Percentiles rank a stretch among this genome's conserved stretches.
Conservation (phyloP, 306 rosid species). For the Gastrolobium bilobum region DNA sequence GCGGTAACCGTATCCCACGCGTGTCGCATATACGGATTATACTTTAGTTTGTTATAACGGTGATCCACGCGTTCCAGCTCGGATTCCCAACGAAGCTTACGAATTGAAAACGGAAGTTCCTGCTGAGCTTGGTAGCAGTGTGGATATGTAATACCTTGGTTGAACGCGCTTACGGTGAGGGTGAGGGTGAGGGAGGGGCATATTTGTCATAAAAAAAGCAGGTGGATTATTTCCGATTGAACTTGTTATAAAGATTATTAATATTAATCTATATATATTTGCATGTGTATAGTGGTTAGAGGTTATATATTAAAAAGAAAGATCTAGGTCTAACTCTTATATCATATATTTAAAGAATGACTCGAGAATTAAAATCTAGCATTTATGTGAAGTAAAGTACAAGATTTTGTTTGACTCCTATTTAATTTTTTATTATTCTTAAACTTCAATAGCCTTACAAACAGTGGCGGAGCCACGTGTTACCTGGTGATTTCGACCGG, state of each 20-base stretch:
- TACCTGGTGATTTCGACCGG: too few species aligned
- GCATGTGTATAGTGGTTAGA: too few species aligned
- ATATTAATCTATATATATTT: too few species aligned
- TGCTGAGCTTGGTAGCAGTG: slow-evolving; percentile 13
- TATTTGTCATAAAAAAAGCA: neutral
- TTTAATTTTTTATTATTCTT: neutral
- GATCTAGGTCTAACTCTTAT: neutral
- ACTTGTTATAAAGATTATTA: too few species aligned
- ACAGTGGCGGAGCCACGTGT: too few species aligned
- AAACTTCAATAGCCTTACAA: neutral
- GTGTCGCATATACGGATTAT: neutral
- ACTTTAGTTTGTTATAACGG: slow-evolving; percentile 12
- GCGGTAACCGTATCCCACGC: slow-evolving; percentile 39
- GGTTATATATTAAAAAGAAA: neutral
- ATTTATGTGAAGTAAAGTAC: neutral
- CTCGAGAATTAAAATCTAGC: neutral
- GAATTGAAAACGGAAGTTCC: neutral
- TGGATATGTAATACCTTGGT: neutral
- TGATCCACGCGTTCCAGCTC: slow-evolving; percentile 52
- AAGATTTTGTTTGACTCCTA: neutral
- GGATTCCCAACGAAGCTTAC: neutral
- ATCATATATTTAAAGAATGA: neutral
- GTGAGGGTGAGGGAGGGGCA: neutral
- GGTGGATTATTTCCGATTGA: too few species aligned
- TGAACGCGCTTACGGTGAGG: neutral